Evolutionary conservation across 1,284 basidiomycete species (phyloP), one percentile per base, ranked within the genome.

Genomic region (Blastosporella zonata): DNA sequence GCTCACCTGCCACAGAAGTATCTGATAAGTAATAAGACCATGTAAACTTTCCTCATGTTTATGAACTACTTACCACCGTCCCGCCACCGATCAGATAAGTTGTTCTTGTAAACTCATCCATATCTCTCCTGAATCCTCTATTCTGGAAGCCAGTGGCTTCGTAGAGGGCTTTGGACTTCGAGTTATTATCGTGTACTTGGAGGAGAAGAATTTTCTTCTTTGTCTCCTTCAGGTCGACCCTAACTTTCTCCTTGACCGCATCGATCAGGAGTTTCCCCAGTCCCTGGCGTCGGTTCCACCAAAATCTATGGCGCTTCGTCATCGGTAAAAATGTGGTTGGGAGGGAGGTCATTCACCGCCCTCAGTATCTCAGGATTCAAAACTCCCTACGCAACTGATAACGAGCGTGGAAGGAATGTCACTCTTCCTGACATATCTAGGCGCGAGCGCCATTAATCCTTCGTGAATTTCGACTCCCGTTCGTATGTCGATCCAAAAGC

Each of bases 401-500:
- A 25, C 17, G 21, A 6, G 6, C 34, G 56, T 23, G 62, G 65
- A 36, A 69, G 46, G 13, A 71, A 51, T 1, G 63, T 68, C 20
- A 38, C 52, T 37, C 61, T 62, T 13, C 52, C 60, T 1, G 49
- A 18, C 0, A 57, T 59, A 29, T 63, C 59, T 34, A 73, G 49
- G 6, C 64, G 62, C 43, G 55, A 47, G n/a, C 54, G 55, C 72
- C 70, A 73, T 23, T 57, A 27, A 1, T 65, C 63, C 1, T 59
- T 58, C 1, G 63, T 58, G 46, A 68, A 67, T 1, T 54, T 42
- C 5, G 47, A 49, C 49, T 73, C 69, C 10, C 59, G 56, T 21
- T 57, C 62, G 25, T 67, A 70, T 15, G 49, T 69, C 12, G 71
- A 70, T 1, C 50, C 35, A 47, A 72, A 73, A 1, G 60, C 61